These are phyloP conservation scores for Saccharomycopsis sp. DNA, from an alignment of 805 yeast genomes.

Conservation along the genomic window DNA sequence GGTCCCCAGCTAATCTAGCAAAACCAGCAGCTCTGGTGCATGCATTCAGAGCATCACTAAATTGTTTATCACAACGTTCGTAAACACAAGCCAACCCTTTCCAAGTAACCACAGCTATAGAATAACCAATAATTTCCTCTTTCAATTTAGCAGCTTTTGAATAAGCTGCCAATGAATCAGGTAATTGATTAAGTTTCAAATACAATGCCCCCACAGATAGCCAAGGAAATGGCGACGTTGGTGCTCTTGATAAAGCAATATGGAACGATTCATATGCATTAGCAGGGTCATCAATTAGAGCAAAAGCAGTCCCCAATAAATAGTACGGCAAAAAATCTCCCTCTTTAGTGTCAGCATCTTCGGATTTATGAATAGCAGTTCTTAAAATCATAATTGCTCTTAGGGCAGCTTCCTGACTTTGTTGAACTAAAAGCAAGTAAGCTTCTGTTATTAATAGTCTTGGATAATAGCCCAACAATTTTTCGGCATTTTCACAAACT, in stretches of 20 bases:
- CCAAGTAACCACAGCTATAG: constrained; percentile 50
- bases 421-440: constrained; percentile 36
- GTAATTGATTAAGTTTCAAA: constrained; percentile 49
- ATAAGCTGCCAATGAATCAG: constrained; percentile 62
- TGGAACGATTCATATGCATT: constrained; percentile 51
- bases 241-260: constrained; percentile 45
- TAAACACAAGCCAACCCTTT: constrained; percentile 57
- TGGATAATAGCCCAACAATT: constrained; percentile 38
- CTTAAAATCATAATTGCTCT: constrained; percentile 33
- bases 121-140: constrained; percentile 38
- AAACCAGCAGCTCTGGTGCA: constrained; percentile 45
- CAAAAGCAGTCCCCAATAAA: constrained; percentile 46
- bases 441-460: constrained; percentile 43
- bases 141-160: constrained; percentile 55
- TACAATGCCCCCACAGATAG: constrained; percentile 58
- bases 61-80: constrained; percentile 56
- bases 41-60: constrained; percentile 54
- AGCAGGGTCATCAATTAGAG: constrained; percentile 38
- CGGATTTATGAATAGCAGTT: constrained; percentile 26
- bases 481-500: constrained; percentile 43
- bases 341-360: constrained; percentile 25
- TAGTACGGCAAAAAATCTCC: constrained; percentile 55
- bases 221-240: constrained; percentile 56
- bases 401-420: constrained; percentile 29
- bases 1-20: constrained; percentile 41